Percentiles rank a stretch among this genome's conserved stretches.
These are phyloP conservation scores for Pilobolus umbonatus DNA, from an alignment of 192 early-diverging fungal genomes.

Conservation along the genomic window DNA sequence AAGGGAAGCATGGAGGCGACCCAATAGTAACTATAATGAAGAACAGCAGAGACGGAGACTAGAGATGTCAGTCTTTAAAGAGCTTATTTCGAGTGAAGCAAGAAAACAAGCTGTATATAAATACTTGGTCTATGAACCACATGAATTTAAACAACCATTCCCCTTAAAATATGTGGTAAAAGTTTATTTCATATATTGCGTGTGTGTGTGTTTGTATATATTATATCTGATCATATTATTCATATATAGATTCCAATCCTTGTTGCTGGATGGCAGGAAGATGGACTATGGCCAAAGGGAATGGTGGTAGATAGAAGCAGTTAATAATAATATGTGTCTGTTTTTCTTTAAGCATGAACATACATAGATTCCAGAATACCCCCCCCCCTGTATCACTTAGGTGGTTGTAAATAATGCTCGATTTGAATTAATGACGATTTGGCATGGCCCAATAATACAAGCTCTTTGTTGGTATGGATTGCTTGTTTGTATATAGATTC, in stretches of 20 bases:
- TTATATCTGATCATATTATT: slow-evolving; percentile 12
- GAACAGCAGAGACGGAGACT: slow-evolving; percentile 27
- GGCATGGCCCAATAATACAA: slow-evolving; percentile 32
- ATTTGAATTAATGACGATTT: slow-evolving; percentile 43
- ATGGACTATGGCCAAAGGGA: slow-evolving; percentile 47
- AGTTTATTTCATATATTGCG: not conserved
- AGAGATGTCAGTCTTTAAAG: slow-evolving; percentile 8
- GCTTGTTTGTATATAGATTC: slow-evolving; percentile 46
- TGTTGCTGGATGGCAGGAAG: slow-evolving; percentile 51
- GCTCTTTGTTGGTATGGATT: slow-evolving; percentile 27
- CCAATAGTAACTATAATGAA: slow-evolving; percentile 21
- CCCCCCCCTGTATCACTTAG: not conserved
- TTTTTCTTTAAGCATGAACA: not conserved
- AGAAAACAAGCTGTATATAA: slow-evolving; percentile 39
- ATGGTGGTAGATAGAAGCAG: slow-evolving; percentile 24
- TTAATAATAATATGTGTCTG: slow-evolving; percentile 1
- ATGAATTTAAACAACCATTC: slow-evolving; percentile 41
- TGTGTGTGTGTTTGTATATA: not conserved
- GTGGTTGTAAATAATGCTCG: slow-evolving; percentile 34
- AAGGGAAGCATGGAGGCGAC: slow-evolving; percentile 42
- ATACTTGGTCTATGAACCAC: slow-evolving; percentile 37
- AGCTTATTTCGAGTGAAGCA: slow-evolving; percentile 22
- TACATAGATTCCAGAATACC: not conserved
- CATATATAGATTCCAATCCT: slow-evolving; percentile 42
- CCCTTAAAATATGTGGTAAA: slow-evolving; percentile 45